These are phyloP conservation scores for Phytophthora brassicae DNA, from an alignment of 352 stramenopile species.

Conservation along the genomic window DNA sequence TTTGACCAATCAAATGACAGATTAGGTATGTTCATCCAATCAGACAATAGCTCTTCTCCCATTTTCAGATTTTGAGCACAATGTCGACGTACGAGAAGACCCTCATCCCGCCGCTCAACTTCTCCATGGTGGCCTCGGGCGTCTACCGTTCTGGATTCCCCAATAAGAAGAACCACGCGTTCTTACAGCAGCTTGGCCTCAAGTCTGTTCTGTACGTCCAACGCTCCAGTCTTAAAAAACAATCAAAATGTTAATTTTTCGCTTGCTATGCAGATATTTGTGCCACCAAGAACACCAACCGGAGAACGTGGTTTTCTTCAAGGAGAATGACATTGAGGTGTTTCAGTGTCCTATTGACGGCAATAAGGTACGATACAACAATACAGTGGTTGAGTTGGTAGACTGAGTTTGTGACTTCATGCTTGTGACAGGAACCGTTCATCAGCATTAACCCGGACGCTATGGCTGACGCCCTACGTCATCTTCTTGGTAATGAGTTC, in stretches of 20 bases:
- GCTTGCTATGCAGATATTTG: slow-evolving; percentile 47
- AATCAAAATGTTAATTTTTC: no score
- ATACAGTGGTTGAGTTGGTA: background rate
- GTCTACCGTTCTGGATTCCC: slow-evolving; percentile 89
- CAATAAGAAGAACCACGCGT: slow-evolving; percentile 88
- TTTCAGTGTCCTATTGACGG: slow-evolving; percentile 87
- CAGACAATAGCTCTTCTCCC: background rate
- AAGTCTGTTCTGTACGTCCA: slow-evolving; percentile 83
- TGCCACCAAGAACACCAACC: slow-evolving; percentile 84
- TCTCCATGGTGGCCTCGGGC: slow-evolving; percentile 87
- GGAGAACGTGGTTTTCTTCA: slow-evolving; percentile 82
- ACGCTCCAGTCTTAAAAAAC: background rate
- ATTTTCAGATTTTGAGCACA: background rate
- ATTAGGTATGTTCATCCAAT: background rate
- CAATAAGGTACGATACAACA: slow-evolving; percentile 79
- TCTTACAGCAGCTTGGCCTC: slow-evolving; percentile 83
- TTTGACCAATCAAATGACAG: slow-evolving; percentile 21
- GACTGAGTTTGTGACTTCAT: background rate
- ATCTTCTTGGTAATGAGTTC: slow-evolving; percentile 60
- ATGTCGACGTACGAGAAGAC: slow-evolving; percentile 90
- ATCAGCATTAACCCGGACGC: slow-evolving; percentile 85
- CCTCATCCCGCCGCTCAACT: slow-evolving; percentile 89
- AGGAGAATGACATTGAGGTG: slow-evolving; percentile 77
- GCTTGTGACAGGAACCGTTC: slow-evolving; percentile 71
- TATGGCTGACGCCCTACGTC: slow-evolving; percentile 75